Percentiles rank a stretch among this genome's conserved stretches.
phyloP scores from a whole-genome alignment of 2,329 filamentous ascomycete species.

The Aspergillus uvarum region DNA sequence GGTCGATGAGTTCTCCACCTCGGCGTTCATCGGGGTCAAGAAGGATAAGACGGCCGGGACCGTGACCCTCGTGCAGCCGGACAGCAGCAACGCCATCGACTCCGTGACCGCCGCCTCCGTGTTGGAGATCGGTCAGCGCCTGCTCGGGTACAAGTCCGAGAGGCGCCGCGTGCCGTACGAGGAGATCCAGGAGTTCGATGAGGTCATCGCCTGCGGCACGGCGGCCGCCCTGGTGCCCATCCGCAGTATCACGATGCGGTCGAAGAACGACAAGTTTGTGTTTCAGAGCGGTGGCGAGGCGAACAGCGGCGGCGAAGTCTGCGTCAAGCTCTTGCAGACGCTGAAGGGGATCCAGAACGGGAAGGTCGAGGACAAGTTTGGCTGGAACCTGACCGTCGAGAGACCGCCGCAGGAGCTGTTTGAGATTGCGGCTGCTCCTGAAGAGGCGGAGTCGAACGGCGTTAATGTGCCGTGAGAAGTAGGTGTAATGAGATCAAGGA shows the following conservation, averaged over 20 bases:
- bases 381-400: slow-evolving; percentile 60
- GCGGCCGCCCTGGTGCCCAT: slow-evolving; percentile 90
- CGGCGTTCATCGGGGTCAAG: slow-evolving; percentile 81
- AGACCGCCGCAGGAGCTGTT: slow-evolving; percentile 31
- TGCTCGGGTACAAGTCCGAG: slow-evolving; percentile 83
- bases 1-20: slow-evolving; percentile 94
- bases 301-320: slow-evolving; percentile 62
- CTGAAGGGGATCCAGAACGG: slow-evolving; percentile 86
- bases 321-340: slow-evolving; percentile 68
- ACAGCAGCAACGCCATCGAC: slow-evolving; percentile 83
- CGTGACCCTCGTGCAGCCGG: slow-evolving; percentile 78
- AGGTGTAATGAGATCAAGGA: background rate
- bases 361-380: slow-evolving; percentile 71
- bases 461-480: slow-evolving; percentile 29
- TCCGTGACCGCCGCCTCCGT: slow-evolving; percentile 81
- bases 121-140: slow-evolving; percentile 66
- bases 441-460: slow-evolving; percentile 20
- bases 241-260: slow-evolving; percentile 77
- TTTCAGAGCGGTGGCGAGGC: slow-evolving; percentile 49
- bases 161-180: slow-evolving; percentile 62
- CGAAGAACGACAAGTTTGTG: slow-evolving; percentile 55
- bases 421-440: slow-evolving; percentile 23
- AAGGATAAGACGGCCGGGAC: slow-evolving; percentile 53
- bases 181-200: slow-evolving; percentile 63
- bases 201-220: slow-evolving; percentile 90